These are phyloP conservation scores for Ascochyta rabiei DNA, from an alignment of 2,329 filamentous ascomycete genomes.

Conservation along the genomic window DNA sequence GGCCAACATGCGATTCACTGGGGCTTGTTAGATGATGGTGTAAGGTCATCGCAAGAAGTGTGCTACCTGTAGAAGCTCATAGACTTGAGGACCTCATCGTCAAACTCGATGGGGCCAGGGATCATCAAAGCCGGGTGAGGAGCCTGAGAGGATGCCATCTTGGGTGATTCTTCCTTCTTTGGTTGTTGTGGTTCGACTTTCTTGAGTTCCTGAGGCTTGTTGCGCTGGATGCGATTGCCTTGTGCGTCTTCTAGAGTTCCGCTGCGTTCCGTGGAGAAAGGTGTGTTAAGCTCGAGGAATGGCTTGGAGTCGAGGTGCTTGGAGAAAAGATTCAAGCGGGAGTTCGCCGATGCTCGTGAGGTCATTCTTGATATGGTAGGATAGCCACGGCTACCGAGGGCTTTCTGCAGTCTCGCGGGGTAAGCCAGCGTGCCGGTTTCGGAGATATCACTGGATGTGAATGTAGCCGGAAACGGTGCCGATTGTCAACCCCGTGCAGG, in stretches of 20 bases:
- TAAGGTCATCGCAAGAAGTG: neutral
- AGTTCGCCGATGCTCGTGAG: slow-evolving; percentile 51
- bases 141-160: slow-evolving; percentile 62
- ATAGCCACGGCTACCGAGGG: slow-evolving; percentile 32
- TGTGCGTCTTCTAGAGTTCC: slow-evolving; percentile 60
- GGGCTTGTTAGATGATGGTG: slow-evolving; percentile 4
- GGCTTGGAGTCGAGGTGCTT: slow-evolving; percentile 64
- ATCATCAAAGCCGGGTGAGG: slow-evolving; percentile 82
- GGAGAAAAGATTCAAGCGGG: slow-evolving; percentile 65
- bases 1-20: slow-evolving; percentile 92
- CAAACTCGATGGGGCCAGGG: slow-evolving; percentile 96
- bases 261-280: slow-evolving; percentile 65
- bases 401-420: slow-evolving; percentile 31
- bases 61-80: slow-evolving; percentile 90
- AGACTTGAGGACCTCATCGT: slow-evolving; percentile 91
- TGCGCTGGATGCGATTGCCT: slow-evolving; percentile 42
- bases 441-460: slow-evolving; percentile 21
- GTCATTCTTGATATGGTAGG: slow-evolving; percentile 38
- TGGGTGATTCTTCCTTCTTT: slow-evolving; percentile 21
- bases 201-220: slow-evolving; percentile 9
- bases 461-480: slow-evolving; percentile 9
- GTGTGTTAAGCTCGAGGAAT: slow-evolving; percentile 66
- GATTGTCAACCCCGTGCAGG: slow-evolving; percentile 15
- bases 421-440: slow-evolving; percentile 45
- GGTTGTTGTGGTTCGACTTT: slow-evolving; percentile 20